These are phyloP conservation scores for Chionographis japonica DNA, from an alignment of 106 monocot genomes.

Conservation along the genomic window DNA sequence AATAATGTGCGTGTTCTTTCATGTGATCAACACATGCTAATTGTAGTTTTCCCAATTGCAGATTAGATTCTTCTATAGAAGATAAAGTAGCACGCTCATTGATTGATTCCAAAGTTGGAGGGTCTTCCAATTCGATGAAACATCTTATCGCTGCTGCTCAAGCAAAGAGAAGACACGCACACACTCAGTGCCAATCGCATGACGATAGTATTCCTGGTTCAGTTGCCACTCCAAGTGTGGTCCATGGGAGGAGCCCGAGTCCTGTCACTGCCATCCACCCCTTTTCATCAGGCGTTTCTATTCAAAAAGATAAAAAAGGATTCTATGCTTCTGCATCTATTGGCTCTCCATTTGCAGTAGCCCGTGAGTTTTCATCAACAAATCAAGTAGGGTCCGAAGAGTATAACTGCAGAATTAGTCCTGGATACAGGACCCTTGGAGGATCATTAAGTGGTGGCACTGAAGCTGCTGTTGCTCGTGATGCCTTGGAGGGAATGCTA, in stretches of 20 bases:
- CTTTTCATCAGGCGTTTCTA: constrained; percentile 20
- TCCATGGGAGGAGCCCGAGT: constrained; percentile 53
- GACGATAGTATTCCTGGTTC: constrained; percentile 28
- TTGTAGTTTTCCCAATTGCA: constrained; percentile 19
- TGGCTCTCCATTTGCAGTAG: constrained; percentile 36
- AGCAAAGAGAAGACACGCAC: constrained; percentile 71
- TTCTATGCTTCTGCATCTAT: constrained; percentile 25
- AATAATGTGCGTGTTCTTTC: neutral
- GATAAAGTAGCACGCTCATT: constrained; percentile 17
- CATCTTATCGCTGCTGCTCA: constrained; percentile 96
- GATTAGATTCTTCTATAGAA: constrained; percentile 21
- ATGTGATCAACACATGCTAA: neutral
- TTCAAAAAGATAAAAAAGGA: constrained; percentile 34
- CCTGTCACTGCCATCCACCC: constrained; percentile 29
- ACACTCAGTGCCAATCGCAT: constrained; percentile 23
- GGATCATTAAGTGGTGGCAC: constrained; percentile 74
- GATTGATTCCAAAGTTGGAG: constrained; percentile 29
- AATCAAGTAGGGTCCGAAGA: constrained; percentile 36
- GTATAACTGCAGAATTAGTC: constrained; percentile 33
- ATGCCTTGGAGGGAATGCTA: constrained; percentile 91
- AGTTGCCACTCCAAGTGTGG: constrained; percentile 24
- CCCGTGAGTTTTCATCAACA: constrained; percentile 8
- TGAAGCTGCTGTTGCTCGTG: constrained; percentile 84
- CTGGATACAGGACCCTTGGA: constrained; percentile 28
- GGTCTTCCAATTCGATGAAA: constrained; percentile 58